Percentiles rank a stretch among this genome's conserved stretches.
Evolutionary conservation across 2,329 filamentous ascomycete genomes (phyloP).

Genomic region (Botrytis paeoniae): DNA sequence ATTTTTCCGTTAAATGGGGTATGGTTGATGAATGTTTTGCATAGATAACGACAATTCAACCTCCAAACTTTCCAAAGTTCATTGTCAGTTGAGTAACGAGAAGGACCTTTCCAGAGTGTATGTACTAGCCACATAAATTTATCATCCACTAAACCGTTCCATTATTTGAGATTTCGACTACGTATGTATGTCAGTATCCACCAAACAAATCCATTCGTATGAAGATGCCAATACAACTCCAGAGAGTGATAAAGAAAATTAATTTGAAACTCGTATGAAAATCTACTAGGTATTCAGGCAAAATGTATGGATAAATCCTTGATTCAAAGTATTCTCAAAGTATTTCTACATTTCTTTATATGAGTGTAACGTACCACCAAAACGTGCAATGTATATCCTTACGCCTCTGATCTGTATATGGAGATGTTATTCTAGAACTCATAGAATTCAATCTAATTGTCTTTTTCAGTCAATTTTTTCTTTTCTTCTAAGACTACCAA

Average conservation of each 20-base stretch:
- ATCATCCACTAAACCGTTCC: neutral
- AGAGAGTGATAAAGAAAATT: neutral
- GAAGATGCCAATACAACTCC: neutral
- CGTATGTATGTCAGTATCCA: slow-evolving; percentile 4
- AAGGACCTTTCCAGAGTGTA: neutral
- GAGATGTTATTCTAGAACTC: neutral
- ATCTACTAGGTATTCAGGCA: neutral
- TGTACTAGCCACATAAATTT: neutral
- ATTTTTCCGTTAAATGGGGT: neutral
- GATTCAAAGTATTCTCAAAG: neutral
- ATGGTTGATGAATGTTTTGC: neutral
- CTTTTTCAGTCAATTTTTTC: neutral
- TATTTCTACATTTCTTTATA: neutral
- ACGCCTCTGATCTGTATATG: neutral
- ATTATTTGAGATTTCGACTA: neutral
- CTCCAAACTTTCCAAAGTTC: neutral
- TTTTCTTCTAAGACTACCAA: neutral
- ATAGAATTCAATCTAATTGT: neutral
- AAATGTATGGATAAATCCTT: slow-evolving; percentile 10
- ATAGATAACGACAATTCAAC: neutral
- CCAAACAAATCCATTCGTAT: slow-evolving; percentile 8
- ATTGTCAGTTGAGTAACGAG: neutral
- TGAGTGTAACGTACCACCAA: neutral
- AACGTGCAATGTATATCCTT: neutral
- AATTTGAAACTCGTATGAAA: neutral